Conservation (phyloP, 2,329 filamentous ascomycete genomes). For the Colletotrichum eremochloae region DNA sequence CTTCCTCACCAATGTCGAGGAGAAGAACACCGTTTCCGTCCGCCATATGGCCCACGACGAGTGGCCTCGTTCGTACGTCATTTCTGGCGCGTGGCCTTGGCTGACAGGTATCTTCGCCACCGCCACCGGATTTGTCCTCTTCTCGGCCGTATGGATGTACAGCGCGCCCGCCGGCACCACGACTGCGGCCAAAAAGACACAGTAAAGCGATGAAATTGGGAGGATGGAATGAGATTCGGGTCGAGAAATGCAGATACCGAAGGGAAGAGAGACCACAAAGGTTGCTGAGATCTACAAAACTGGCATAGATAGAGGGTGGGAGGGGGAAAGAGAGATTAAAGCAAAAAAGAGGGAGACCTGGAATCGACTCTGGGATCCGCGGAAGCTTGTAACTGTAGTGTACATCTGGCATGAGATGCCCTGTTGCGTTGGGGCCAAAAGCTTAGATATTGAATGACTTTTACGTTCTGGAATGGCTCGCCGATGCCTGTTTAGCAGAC, state of each 20-base stretch:
- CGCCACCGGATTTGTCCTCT: slow-evolving; percentile 84
- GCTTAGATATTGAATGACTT: slow-evolving; percentile 38
- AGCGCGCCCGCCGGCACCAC: slow-evolving; percentile 61
- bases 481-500: neutral
- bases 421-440: slow-evolving; percentile 13
- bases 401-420: slow-evolving; percentile 39
- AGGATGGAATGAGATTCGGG: neutral
- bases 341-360: slow-evolving; percentile 10
- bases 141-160: slow-evolving; percentile 90
- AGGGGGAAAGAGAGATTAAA: neutral
- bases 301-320: slow-evolving; percentile 3
- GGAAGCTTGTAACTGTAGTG: slow-evolving; percentile 38
- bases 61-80: slow-evolving; percentile 91
- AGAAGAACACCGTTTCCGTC: slow-evolving; percentile 95
- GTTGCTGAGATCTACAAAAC: neutral
- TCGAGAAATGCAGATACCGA: neutral
- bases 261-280: neutral
- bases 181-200: slow-evolving; percentile 60
- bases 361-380: slow-evolving; percentile 3
- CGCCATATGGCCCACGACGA: slow-evolving; percentile 98
- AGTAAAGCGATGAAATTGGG: slow-evolving; percentile 50
- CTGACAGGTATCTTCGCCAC: slow-evolving; percentile 89
- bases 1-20: slow-evolving; percentile 88
- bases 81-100: slow-evolving; percentile 95
- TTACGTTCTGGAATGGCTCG: slow-evolving; percentile 21